Percentiles rank a stretch among this genome's conserved stretches.
Evolutionary conservation across 2,329 filamentous ascomycete species (phyloP).

Genomic region (Clarireedia paspali): DNA sequence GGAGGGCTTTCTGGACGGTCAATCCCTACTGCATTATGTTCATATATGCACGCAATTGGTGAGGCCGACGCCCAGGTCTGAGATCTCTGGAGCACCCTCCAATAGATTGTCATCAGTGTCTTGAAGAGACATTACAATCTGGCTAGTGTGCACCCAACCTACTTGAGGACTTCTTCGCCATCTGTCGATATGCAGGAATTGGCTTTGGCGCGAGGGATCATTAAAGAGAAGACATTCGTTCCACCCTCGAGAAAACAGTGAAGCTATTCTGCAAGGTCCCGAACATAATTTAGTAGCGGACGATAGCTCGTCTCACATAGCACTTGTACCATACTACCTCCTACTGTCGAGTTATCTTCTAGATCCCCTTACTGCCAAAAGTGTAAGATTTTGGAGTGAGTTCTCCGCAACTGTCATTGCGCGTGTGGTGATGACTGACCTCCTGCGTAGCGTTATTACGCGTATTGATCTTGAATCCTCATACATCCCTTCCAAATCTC

Average conservation of each 20-base stretch:
- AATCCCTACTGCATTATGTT: constrained; percentile 3
- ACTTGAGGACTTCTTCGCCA: constrained; percentile 13
- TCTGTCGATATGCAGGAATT: constrained; percentile 7
- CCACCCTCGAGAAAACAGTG: constrained; percentile 18
- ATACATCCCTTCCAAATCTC: not conserved
- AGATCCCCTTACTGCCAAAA: constrained; percentile 2
- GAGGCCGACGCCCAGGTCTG: constrained; percentile 1
- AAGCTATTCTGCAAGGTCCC: constrained; percentile 20
- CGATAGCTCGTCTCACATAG: constrained; percentile 9
- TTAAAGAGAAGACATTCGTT: constrained; percentile 14
- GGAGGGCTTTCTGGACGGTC: not conserved
- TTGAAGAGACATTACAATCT: constrained; percentile 15
- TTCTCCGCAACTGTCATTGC: not conserved
- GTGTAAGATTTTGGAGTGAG: constrained; percentile 1
- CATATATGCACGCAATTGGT: constrained; percentile 10
- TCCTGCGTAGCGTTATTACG: not conserved
- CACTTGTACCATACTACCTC: constrained; percentile 3
- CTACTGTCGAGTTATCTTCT: not conserved
- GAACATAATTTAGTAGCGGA: constrained; percentile 3
- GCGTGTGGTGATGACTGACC: constrained; percentile 1
- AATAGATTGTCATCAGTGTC: constrained; percentile 7
- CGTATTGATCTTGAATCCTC: not conserved
- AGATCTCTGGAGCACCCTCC: not conserved
- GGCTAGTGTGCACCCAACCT: constrained; percentile 17
- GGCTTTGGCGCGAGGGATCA: constrained; percentile 4